Evolutionary conservation across 2,329 filamentous ascomycete species (phyloP).

Genomic region (Colletotrichum melonis): DNA sequence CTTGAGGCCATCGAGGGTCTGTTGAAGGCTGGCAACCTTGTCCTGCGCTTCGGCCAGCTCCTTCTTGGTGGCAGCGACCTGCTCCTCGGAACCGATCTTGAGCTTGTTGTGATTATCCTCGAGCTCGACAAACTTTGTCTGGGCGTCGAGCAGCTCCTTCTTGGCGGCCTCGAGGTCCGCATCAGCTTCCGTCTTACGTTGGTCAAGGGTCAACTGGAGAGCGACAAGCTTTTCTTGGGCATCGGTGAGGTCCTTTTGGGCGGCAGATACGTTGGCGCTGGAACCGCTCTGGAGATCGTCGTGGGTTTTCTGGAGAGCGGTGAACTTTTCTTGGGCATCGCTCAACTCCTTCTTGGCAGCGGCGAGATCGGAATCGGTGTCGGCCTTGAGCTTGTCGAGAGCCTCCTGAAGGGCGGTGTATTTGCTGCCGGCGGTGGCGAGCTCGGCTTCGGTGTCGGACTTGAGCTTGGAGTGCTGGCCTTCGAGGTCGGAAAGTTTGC

Average conservation of each 20-base stretch:
- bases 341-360: slow-evolving; percentile 46
- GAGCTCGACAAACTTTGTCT: slow-evolving; percentile 43
- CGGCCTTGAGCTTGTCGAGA: slow-evolving; percentile 41
- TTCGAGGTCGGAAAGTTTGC: slow-evolving; percentile 41
- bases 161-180: slow-evolving; percentile 45
- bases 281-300: slow-evolving; percentile 45
- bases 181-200: slow-evolving; percentile 46
- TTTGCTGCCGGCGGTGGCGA: slow-evolving; percentile 38
- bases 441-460: slow-evolving; percentile 41
- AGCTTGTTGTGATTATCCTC: slow-evolving; percentile 42
- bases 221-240: slow-evolving; percentile 42
- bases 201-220: slow-evolving; percentile 43
- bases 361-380: slow-evolving; percentile 43
- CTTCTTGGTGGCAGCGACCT: slow-evolving; percentile 45
- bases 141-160: slow-evolving; percentile 35
- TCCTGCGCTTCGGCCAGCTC: slow-evolving; percentile 42
- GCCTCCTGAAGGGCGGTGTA: slow-evolving; percentile 35
- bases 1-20: slow-evolving; percentile 38
- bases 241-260: slow-evolving; percentile 44
- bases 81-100: slow-evolving; percentile 47
- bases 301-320: slow-evolving; percentile 39
- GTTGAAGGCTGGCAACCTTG: slow-evolving; percentile 38
- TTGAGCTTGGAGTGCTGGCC: slow-evolving; percentile 42
- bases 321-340: slow-evolving; percentile 46
- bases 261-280: slow-evolving; percentile 41